A percentile compares a stretch with the other conserved stretches of the same genome.
These are phyloP conservation scores for Eutrema yunnanense DNA, from an alignment of 345 rosid genomes.

Conservation along the genomic window DNA sequence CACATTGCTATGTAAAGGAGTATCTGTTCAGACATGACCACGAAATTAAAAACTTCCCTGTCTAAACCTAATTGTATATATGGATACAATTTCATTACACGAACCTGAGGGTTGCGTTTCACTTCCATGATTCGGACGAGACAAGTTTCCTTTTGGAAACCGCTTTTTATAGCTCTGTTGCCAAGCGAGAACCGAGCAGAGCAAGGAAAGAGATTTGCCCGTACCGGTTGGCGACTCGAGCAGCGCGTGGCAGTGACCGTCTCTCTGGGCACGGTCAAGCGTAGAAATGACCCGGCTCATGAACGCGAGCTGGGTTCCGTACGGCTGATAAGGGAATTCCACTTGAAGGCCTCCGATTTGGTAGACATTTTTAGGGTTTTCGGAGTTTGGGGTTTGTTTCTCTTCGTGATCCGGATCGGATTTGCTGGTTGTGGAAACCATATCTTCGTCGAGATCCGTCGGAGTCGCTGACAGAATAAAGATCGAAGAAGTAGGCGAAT, in stretches of 20 bases:
- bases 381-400: slow-evolving; percentile 33
- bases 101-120: slow-evolving; percentile 70
- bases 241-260: slow-evolving; percentile 78
- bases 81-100: not conserved
- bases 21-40: slow-evolving; percentile 26
- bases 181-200: slow-evolving; percentile 88
- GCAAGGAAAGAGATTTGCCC: slow-evolving; percentile 91
- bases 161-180: slow-evolving; percentile 52
- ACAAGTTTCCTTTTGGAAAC: slow-evolving; percentile 30
- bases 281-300: slow-evolving; percentile 87
- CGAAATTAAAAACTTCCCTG: not conserved
- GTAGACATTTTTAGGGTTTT: slow-evolving; percentile 39
- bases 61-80: too few relatives aligned
- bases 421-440: slow-evolving; percentile 30
- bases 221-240: slow-evolving; percentile 97
- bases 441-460: slow-evolving; percentile 1
- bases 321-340: slow-evolving; percentile 84
- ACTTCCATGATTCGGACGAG: slow-evolving; percentile 63
- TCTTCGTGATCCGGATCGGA: slow-evolving; percentile 21
- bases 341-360: slow-evolving; percentile 71
- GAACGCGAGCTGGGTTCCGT: slow-evolving; percentile 89
- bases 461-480: not conserved
- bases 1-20: slow-evolving; percentile 23
- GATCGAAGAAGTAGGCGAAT: too few relatives aligned
- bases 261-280: slow-evolving; percentile 75